Percentiles rank a stretch among this genome's conserved stretches.
phyloP scores from a whole-genome alignment of 1,284 basidiomycete species.

The Cryptococcus sp. region DNA sequence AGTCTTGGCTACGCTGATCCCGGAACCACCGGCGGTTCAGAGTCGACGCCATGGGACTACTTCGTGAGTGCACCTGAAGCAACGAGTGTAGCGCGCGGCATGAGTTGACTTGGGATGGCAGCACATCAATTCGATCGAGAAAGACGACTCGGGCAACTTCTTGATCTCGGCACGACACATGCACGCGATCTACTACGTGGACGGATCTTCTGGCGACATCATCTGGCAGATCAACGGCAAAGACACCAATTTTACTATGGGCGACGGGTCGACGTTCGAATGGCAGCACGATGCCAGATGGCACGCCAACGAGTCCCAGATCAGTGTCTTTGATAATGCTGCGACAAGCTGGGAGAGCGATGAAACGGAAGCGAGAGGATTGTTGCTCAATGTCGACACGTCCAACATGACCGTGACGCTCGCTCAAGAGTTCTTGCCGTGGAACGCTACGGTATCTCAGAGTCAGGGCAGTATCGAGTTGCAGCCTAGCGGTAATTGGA shows the following conservation, averaged over 20 bases:
- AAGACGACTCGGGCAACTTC: constrained; percentile 44
- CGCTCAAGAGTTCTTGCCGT: constrained; percentile 24
- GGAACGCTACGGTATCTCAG: constrained; percentile 23
- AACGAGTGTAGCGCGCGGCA: not conserved
- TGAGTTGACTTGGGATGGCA: constrained; percentile 5
- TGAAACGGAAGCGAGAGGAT: constrained; percentile 26
- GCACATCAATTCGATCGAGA: constrained; percentile 47
- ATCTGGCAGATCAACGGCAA: constrained; percentile 44
- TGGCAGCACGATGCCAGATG: constrained; percentile 44
- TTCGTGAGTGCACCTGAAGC: constrained; percentile 15
- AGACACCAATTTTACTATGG: constrained; percentile 37
- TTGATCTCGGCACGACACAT: constrained; percentile 44
- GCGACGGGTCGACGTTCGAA: constrained; percentile 24
- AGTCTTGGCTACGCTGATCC: constrained; percentile 27
- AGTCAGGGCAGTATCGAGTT: constrained; percentile 38
- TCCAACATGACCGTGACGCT: constrained; percentile 26
- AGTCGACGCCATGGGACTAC: constrained; percentile 30
- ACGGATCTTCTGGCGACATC: constrained; percentile 28
- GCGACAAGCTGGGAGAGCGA: constrained; percentile 24
- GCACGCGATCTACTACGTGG: constrained; percentile 42
- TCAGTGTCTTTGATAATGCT: constrained; percentile 45
- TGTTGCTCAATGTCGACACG: constrained; percentile 36
- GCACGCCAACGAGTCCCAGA: constrained; percentile 16
- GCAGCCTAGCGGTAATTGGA: constrained; percentile 25
- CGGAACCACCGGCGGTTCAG: constrained; percentile 21